Conservation (phyloP, 208 protist species). For the Kentomonas sorsogonicus region DNA sequence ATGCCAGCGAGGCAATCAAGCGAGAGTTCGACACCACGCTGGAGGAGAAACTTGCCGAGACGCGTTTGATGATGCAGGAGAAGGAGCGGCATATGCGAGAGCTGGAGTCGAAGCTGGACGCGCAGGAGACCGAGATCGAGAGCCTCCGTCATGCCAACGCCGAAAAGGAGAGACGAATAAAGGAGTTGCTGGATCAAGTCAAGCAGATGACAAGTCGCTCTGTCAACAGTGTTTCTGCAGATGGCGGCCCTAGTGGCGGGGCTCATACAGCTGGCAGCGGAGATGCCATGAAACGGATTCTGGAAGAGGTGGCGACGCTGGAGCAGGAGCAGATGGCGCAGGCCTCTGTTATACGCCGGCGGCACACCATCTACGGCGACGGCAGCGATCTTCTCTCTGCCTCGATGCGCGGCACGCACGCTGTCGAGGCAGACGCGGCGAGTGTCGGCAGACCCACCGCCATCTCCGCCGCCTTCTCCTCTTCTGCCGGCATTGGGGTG, state of each 20-base stretch:
- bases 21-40: slow-evolving; percentile 62
- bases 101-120: slow-evolving; percentile 42
- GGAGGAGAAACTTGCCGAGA: slow-evolving; percentile 63
- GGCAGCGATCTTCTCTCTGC: too few species aligned
- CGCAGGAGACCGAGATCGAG: slow-evolving; percentile 52
- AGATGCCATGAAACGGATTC: slow-evolving; percentile 39
- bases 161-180: slow-evolving; percentile 61
- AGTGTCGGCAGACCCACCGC: too few species aligned
- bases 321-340: slow-evolving; percentile 50
- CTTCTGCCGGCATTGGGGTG: too few species aligned
- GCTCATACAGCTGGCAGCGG: slow-evolving; percentile 1
- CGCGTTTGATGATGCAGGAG: slow-evolving; percentile 63
- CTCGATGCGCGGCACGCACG: too few species aligned
- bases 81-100: slow-evolving; percentile 57
- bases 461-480: too few species aligned
- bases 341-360: too few species aligned
- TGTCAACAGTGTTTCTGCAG: too few species aligned
- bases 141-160: slow-evolving; percentile 43
- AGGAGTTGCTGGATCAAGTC: slow-evolving; percentile 54
- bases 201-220: slow-evolving; percentile 13
- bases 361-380: too few species aligned
- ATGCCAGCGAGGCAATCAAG: slow-evolving; percentile 63
- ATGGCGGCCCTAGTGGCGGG: not conserved
- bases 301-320: slow-evolving; percentile 49
- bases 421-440: too few species aligned